Conservation (phyloP, 768 basidiomycete genomes). For the Phaffia australis region DNA sequence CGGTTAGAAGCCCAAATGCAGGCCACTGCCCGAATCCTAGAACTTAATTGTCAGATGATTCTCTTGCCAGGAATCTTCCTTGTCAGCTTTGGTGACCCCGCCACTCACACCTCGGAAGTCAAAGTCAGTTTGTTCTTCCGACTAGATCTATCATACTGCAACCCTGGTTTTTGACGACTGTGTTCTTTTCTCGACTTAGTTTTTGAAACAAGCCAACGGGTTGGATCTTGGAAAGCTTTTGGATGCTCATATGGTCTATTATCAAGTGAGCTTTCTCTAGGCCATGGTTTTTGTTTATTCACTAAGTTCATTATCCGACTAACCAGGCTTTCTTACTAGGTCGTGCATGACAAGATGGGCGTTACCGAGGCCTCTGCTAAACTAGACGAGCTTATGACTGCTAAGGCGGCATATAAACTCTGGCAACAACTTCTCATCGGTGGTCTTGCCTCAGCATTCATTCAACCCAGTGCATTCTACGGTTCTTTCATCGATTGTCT, state of each 20-base stretch:
- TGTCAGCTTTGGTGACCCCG: slow-evolving; percentile 67
- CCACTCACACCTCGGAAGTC: slow-evolving; percentile 69
- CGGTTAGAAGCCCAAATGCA: slow-evolving; percentile 84
- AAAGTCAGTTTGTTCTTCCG: slow-evolving; percentile 38
- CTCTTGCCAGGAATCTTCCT: slow-evolving; percentile 57
- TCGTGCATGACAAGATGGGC: slow-evolving; percentile 70
- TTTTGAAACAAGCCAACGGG: slow-evolving; percentile 38
- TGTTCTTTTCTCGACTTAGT: slow-evolving; percentile 38
- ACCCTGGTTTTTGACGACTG: background rate
- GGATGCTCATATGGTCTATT: slow-evolving; percentile 60
- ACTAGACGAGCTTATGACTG: slow-evolving; percentile 63
- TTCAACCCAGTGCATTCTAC: slow-evolving; percentile 57
- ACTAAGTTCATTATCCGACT: background rate
- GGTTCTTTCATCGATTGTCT: slow-evolving; percentile 70
- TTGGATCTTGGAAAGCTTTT: slow-evolving; percentile 68
- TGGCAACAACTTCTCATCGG: slow-evolving; percentile 60
- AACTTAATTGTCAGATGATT: slow-evolving; percentile 72
- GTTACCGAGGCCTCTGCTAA: slow-evolving; percentile 60
- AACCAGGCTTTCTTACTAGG: slow-evolving; percentile 35
- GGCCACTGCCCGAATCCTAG: slow-evolving; percentile 76
- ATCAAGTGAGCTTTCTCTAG: slow-evolving; percentile 45
- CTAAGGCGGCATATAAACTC: slow-evolving; percentile 45
- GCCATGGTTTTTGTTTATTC: background rate
- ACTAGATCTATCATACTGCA: background rate
- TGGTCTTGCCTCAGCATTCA: slow-evolving; percentile 63